These are phyloP conservation scores for Phyllosticta ampelicida DNA, from an alignment of 2,329 filamentous ascomycete species.

Conservation along the genomic window DNA sequence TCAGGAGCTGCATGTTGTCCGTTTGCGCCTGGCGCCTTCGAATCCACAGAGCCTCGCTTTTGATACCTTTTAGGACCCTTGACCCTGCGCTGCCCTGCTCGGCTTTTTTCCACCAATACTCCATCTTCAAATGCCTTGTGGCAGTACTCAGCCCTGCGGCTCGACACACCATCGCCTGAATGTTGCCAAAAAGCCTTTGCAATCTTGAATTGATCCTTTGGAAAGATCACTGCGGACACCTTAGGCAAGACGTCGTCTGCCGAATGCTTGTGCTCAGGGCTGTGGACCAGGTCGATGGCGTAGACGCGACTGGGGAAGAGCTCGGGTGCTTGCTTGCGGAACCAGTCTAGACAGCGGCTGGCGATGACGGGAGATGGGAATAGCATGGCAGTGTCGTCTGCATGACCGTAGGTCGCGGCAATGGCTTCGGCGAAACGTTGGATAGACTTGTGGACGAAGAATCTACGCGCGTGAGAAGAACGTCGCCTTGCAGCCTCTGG, in stretches of 20 bases:
- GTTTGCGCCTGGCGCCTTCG: conserved; percentile 9
- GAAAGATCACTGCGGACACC: conserved; percentile 54
- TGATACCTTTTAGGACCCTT: conserved; percentile 79
- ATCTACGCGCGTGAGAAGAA: conserved; percentile 41
- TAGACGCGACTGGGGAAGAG: conserved; percentile 40
- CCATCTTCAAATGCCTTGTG: conserved; percentile 62
- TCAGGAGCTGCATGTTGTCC: conserved; percentile 9
- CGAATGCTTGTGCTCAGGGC: conserved; percentile 42
- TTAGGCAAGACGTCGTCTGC: conserved; percentile 33
- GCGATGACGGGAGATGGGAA: conserved; percentile 66
- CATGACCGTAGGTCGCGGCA: conserved; percentile 49
- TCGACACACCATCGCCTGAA: conserved; percentile 84
- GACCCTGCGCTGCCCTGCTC: conserved; percentile 30
- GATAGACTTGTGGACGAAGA: conserved; percentile 84
- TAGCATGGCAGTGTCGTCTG: conserved; percentile 62
- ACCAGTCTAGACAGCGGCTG: conserved; percentile 63
- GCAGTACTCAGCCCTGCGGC: conserved; percentile 83
- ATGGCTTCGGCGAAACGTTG: conserved; percentile 61
- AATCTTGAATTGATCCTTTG: conserved; percentile 52
- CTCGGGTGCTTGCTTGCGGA: conserved; percentile 48
- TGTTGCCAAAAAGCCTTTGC: conserved; percentile 99
- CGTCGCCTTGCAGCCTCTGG: background rate
- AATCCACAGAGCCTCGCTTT: conserved; percentile 45
- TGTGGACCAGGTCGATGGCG: conserved; percentile 53
- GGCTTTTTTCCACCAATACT: conserved; percentile 44